Evolutionary conservation across 2,329 filamentous ascomycete genomes (phyloP).

Genomic region (Blastomyces parvus): DNA sequence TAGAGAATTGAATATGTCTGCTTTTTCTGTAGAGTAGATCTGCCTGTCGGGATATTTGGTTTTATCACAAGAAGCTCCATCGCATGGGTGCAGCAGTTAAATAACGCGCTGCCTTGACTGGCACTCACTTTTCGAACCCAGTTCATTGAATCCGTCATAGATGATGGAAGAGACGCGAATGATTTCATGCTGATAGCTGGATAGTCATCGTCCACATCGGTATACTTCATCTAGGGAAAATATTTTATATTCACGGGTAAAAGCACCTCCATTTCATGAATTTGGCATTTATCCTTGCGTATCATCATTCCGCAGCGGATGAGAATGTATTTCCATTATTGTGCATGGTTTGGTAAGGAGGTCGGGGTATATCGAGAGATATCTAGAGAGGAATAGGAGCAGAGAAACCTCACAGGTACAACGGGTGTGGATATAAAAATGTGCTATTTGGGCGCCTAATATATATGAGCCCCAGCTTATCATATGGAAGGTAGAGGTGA

Average conservation of each 20-base stretch:
- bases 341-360: not conserved
- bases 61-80: not conserved
- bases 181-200: not conserved
- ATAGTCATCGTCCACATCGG: not conserved
- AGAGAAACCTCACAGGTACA: not conserved
- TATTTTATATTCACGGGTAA: not conserved
- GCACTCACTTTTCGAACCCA: not conserved
- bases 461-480: not conserved
- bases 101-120: not conserved
- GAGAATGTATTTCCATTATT: not conserved
- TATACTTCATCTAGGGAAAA: not conserved
- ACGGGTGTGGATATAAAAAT: not conserved
- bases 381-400: not conserved
- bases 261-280: not conserved
- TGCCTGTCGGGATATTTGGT: not conserved
- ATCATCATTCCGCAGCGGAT: not conserved
- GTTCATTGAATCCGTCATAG: not conserved
- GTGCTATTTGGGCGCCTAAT: not conserved
- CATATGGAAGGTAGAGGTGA: not conserved
- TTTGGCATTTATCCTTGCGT: not conserved
- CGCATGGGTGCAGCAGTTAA: not conserved
- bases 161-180: not conserved
- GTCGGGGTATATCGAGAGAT: not conserved
- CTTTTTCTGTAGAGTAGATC: not conserved
- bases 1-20: not conserved